Percentiles rank a stretch among this genome's conserved stretches.
These are phyloP conservation scores for Ganoderma resinaceum DNA, from an alignment of 1,284 basidiomycete species.

Conservation along the genomic window DNA sequence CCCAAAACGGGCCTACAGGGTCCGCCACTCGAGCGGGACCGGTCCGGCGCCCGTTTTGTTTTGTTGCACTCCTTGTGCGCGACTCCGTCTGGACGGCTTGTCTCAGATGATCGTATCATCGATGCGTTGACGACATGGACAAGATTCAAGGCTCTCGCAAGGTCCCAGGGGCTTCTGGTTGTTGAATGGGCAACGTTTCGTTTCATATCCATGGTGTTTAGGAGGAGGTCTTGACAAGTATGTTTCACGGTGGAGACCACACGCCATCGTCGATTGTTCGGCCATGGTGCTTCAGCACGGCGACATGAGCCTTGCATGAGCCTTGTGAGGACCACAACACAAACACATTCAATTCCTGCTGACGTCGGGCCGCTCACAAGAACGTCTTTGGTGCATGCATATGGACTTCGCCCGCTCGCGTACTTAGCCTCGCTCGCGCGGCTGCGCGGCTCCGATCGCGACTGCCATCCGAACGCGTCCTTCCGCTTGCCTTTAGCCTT, in stretches of 20 bases:
- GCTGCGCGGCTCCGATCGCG: neutral
- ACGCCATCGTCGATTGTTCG: neutral
- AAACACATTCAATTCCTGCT: neutral
- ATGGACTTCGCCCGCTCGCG: neutral
- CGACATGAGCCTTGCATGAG: neutral
- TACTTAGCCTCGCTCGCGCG: neutral
- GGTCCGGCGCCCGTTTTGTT: neutral
- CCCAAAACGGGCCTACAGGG: neutral
- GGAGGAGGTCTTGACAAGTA: neutral
- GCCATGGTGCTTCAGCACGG: neutral
- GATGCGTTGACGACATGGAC: neutral
- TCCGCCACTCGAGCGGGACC: neutral
- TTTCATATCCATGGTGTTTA: neutral
- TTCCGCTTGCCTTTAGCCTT: constrained; percentile 7
- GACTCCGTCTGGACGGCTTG: neutral
- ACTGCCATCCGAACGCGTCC: neutral
- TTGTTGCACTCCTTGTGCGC: neutral
- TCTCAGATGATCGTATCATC: neutral
- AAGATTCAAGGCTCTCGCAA: neutral
- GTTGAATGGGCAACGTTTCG: neutral
- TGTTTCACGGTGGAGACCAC: neutral
- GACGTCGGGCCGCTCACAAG: neutral
- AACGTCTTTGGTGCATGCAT: neutral
- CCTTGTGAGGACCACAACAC: neutral
- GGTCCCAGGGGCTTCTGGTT: neutral